Base-by-base conservation (phyloP, 2,329 filamentous ascomycete species). In the Trichoderma breve region DNA sequence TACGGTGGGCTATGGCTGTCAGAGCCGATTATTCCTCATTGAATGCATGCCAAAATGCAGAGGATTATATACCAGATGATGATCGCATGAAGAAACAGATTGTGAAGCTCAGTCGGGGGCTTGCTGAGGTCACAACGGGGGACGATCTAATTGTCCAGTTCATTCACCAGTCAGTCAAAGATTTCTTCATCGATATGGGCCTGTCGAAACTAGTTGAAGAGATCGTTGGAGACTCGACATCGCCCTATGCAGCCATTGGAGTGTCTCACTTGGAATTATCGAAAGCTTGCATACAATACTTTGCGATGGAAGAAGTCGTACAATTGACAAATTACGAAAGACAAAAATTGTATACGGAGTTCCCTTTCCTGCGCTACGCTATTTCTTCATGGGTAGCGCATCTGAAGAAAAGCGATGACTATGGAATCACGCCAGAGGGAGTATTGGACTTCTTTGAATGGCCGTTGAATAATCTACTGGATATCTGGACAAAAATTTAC, bases 91-190 rank as follows among this genome's bases (percentile, higher is more conserved):
- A 73, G 43, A 76, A 53, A 14, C 57, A 64, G 69, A 47, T 79
- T 15, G 69, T 72, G 9, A 71, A 67, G 1, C 76, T 81, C 6
- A 79, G 79, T 47, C 72, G 76, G 34, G 78, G 79, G 34, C 79
- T 82, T 74, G 77, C 72, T 18, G 79, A 80, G 43, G 28, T 75
- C 28, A 39, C 71, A 2, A 11, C 28, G 7, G 72, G 61, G n/a
- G 60, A 66, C 5, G 18, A 72, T 2, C 43, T 2, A 4, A 60
- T 76, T 32, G 76, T 80, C 2, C 79, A 81, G 51, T 80, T 81
- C 60, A 81, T 81, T 30, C 80, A 82, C 36, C 78, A 81, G 67
- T 78, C 80, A 1, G 78, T 79, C 58, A 78, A 79, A 53, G 80
- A 81, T 51, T 81, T 79, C 70, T 78, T 81, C 39, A 6, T n/a